Conservation (phyloP, 2,329 filamentous ascomycete genomes). For the Sordariomycetes sp. region DNA sequence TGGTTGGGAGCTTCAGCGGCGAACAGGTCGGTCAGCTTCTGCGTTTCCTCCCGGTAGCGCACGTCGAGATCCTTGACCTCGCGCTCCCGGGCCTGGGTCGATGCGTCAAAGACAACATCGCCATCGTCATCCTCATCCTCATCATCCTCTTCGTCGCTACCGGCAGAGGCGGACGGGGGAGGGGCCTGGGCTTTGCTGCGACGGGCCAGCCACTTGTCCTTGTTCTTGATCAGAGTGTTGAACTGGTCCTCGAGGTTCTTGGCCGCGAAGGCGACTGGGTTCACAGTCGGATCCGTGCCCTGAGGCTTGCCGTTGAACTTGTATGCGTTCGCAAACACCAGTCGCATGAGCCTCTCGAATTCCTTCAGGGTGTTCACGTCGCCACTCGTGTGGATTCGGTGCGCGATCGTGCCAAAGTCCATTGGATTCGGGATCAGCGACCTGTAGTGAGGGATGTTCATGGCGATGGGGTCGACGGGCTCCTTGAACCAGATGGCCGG, state of each 20-base stretch:
- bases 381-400: slow-evolving; percentile 67
- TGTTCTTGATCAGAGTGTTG: slow-evolving; percentile 65
- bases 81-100: slow-evolving; percentile 30
- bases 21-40: slow-evolving; percentile 45
- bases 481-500: slow-evolving; percentile 68
- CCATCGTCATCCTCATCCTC: slow-evolving; percentile 61
- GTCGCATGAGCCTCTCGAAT: slow-evolving; percentile 72
- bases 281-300: too few relatives aligned
- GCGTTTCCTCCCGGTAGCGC: slow-evolving; percentile 46
- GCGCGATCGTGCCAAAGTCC: slow-evolving; percentile 77
- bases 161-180: slow-evolving; percentile 52
- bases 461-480: slow-evolving; percentile 85
- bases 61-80: slow-evolving; percentile 41
- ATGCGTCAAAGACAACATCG: slow-evolving; percentile 15
- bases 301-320: slow-evolving; percentile 64
- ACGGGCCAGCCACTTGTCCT: slow-evolving; percentile 70
- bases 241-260: slow-evolving; percentile 68
- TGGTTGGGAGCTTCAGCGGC: slow-evolving; percentile 43
- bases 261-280: slow-evolving; percentile 65
- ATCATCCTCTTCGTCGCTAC: slow-evolving; percentile 63
- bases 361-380: slow-evolving; percentile 78
- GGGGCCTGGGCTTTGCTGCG: slow-evolving; percentile 50
- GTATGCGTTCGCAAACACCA: slow-evolving; percentile 85
- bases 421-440: slow-evolving; percentile 94
- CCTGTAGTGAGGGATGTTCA: slow-evolving; percentile 90